Conservation (phyloP, 768 basidiomycete species). For the Hemileccinum rubropunctum region DNA sequence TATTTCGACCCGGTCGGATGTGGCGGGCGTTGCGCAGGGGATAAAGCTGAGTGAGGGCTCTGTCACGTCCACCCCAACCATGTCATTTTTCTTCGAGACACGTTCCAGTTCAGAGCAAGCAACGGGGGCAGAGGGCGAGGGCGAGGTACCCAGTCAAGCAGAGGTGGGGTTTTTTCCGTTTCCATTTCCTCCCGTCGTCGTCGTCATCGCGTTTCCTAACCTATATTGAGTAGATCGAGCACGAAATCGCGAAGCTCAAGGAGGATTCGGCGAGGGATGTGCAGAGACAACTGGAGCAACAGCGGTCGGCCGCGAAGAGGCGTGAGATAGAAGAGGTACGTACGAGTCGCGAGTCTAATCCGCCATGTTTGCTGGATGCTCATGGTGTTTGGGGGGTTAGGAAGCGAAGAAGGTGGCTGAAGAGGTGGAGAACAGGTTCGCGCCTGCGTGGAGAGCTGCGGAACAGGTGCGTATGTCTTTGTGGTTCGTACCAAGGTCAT, state of each 20-base stretch:
- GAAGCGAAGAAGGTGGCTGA: not conserved
- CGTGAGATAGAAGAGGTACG: conserved; percentile 10
- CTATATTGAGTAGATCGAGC: conserved; percentile 15
- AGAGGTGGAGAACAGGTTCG: not conserved
- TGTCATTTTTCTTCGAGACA: not conserved
- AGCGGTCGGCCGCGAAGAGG: conserved; percentile 9
- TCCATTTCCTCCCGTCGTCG: not conserved
- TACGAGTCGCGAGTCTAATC: not conserved
- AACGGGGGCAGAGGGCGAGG: not conserved
- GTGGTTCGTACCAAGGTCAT: too few relatives aligned
- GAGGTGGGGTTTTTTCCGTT: conserved; percentile 16
- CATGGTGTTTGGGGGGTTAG: not conserved
- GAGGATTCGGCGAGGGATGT: conserved; percentile 23
- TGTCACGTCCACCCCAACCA: not conserved
- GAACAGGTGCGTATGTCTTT: conserved; percentile 6
- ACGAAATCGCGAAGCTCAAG: conserved; percentile 20
- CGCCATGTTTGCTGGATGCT: too few relatives aligned
- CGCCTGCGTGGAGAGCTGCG: conserved; percentile 5
- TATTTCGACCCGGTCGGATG: too few relatives aligned
- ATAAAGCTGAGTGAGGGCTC: not conserved
- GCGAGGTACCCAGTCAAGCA: conserved; percentile 4
- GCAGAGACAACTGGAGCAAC: conserved; percentile 18
- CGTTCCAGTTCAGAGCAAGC: not conserved
- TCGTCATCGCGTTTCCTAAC: not conserved
- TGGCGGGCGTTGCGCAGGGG: not conserved